Conservation (phyloP, 192 early-diverging fungal species). For the Geosiphon pyriformis region DNA sequence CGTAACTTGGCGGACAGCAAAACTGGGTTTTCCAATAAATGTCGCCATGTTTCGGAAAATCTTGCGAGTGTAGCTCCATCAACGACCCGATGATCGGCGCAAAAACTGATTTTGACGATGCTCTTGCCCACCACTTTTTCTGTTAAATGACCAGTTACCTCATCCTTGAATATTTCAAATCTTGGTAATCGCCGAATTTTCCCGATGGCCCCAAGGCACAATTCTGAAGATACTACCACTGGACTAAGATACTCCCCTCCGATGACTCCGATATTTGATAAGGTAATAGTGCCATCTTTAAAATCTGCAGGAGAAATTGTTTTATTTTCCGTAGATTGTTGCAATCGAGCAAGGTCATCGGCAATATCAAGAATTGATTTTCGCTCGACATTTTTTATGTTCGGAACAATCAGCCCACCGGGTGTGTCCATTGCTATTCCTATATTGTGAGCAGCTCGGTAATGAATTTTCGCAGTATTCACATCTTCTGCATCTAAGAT, state of each 20-base stretch:
- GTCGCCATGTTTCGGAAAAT: conserved; percentile 83
- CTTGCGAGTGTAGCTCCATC: conserved; percentile 95
- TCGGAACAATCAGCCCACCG: conserved; percentile 86
- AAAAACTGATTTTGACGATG: conserved; percentile 80
- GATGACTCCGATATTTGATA: conserved; percentile 93
- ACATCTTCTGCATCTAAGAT: conserved; percentile 43
- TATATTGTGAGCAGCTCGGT: conserved; percentile 82
- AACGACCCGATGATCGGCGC: conserved; percentile 93
- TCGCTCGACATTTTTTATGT: conserved; percentile 84
- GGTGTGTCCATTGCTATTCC: conserved; percentile 98
- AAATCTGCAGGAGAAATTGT: conserved; percentile 63
- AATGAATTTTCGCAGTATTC: conserved; percentile 56
- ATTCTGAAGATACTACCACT: conserved; percentile 76
- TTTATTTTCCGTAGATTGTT: conserved; percentile 56
- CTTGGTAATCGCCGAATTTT: conserved; percentile 76
- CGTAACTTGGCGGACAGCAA: conserved; percentile 62
- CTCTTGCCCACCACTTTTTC: conserved; percentile 71
- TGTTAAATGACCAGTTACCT: conserved; percentile 37
- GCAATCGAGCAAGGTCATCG: conserved; percentile 70
- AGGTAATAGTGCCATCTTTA: conserved; percentile 79
- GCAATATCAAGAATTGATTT: conserved; percentile 90
- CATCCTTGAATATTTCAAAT: conserved; percentile 59
- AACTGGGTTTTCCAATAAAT: conserved; percentile 78
- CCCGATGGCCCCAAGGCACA: conserved; percentile 91
- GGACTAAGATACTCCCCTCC: conserved; percentile 88